Evolutionary conservation across 768 basidiomycete genomes (phyloP).

Genomic region (Cystobasidium ongulense): DNA sequence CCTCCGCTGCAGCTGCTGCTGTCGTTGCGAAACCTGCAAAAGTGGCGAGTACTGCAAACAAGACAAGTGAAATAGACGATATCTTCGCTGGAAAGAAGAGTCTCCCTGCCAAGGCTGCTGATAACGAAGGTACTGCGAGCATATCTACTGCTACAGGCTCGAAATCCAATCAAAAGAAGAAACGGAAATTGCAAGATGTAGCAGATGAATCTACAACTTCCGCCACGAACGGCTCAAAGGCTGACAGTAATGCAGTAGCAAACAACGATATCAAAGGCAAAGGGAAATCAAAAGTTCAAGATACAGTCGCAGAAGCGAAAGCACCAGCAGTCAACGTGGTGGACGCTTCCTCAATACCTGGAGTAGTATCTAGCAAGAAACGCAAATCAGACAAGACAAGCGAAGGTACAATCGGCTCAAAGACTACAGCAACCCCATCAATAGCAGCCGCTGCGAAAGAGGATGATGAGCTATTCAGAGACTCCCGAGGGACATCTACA

Average conservation of each 20-base stretch:
- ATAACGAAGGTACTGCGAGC: background rate
- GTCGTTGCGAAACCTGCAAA: background rate
- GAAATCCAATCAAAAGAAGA: background rate
- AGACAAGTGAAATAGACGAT: constrained; percentile 19
- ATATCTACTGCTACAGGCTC: background rate
- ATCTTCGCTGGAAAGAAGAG: constrained; percentile 13
- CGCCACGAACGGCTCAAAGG: background rate
- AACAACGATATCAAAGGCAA: background rate
- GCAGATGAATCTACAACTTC: background rate
- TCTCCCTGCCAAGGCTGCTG: background rate
- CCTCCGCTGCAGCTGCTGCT: background rate
- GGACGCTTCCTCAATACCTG: background rate
- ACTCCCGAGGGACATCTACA: constrained; percentile 10
- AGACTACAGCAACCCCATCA: background rate
- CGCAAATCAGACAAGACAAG: background rate
- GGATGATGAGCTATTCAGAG: constrained; percentile 23
- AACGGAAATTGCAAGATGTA: background rate
- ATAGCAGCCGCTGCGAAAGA: background rate
- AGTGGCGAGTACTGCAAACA: background rate
- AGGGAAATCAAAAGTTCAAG: background rate
- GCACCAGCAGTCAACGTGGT: background rate
- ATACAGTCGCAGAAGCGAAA: background rate
- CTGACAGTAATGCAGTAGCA: background rate
- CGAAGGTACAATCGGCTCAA: background rate
- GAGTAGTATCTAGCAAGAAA: background rate